Conservation (phyloP, 2,329 filamentous ascomycete genomes). For the Periconia digitata region DNA sequence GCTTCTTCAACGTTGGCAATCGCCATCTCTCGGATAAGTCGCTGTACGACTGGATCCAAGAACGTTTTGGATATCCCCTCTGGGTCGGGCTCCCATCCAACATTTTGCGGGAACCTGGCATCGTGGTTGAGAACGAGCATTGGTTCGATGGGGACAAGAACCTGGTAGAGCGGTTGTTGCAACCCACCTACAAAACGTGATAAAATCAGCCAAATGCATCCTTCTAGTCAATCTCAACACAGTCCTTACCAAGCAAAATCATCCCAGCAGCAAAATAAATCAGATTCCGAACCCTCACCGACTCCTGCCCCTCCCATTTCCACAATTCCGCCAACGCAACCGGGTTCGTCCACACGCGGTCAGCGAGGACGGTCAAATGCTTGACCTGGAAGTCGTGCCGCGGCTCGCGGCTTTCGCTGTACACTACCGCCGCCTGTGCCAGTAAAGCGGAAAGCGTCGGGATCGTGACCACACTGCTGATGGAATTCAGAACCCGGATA, state of each 20-base stretch:
- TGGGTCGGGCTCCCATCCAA: background rate
- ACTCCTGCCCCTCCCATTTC: background rate
- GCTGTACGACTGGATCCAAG: background rate
- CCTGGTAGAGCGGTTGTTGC: conserved; percentile 7
- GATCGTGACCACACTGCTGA: background rate
- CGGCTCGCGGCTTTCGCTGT: background rate
- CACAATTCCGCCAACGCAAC: background rate
- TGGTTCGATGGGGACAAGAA: background rate
- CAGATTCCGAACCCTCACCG: background rate
- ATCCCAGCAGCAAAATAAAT: background rate
- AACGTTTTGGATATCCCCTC: background rate
- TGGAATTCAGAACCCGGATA: background rate
- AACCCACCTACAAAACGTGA: conserved; percentile 1
- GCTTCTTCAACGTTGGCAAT: background rate
- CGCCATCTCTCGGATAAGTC: background rate
- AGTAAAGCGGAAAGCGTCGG: background rate
- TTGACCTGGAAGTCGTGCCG: background rate
- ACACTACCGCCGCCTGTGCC: background rate
- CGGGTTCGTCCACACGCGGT: conserved; percentile 5
- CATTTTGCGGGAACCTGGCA: background rate
- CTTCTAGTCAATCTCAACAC: background rate
- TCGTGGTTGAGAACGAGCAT: background rate
- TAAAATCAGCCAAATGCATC: too few species aligned
- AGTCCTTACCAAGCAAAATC: background rate
- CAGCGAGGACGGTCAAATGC: background rate